Evolutionary conservation across 2,329 filamentous ascomycete species (phyloP).

Genomic region (Fusarium protoensiforme): DNA sequence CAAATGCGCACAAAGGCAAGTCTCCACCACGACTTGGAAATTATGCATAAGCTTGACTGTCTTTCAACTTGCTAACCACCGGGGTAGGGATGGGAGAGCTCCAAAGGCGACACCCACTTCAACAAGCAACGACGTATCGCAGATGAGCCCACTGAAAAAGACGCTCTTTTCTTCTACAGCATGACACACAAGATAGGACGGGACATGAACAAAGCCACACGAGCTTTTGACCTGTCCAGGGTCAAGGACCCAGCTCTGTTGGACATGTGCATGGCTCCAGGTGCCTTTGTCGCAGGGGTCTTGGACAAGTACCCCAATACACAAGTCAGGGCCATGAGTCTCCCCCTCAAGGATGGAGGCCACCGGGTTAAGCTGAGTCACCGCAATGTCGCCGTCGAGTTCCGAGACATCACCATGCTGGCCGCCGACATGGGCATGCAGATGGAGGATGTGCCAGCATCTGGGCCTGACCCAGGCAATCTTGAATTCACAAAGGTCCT

Average conservation of each 20-base stretch:
- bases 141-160: conserved; percentile 45
- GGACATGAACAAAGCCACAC: conserved; percentile 52
- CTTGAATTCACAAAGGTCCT: conserved; percentile 31
- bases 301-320: conserved; percentile 50
- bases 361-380: conserved; percentile 49
- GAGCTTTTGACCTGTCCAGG: conserved; percentile 43
- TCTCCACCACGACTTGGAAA: rapidly evolving
- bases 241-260: conserved; percentile 50
- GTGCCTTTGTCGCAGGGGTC: conserved; percentile 58
- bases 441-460: conserved; percentile 41
- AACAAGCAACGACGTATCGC: conserved; percentile 50
- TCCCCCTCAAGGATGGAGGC: conserved; percentile 54
- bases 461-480: conserved; percentile 28
- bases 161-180: conserved; percentile 47
- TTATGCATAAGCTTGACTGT: background rate
- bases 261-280: conserved; percentile 67
- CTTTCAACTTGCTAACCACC: background rate
- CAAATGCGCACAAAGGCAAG: conserved; percentile 19
- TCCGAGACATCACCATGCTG: conserved; percentile 63
- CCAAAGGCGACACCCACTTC: conserved; percentile 56
- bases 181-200: conserved; percentile 57
- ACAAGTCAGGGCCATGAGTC: conserved; percentile 50
- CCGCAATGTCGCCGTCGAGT: conserved; percentile 12
- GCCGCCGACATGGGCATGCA: conserved; percentile 55
- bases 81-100: conserved; percentile 57